phyloP scores from a whole-genome alignment of 148 eudicot species.

The Camellia japonica region DNA sequence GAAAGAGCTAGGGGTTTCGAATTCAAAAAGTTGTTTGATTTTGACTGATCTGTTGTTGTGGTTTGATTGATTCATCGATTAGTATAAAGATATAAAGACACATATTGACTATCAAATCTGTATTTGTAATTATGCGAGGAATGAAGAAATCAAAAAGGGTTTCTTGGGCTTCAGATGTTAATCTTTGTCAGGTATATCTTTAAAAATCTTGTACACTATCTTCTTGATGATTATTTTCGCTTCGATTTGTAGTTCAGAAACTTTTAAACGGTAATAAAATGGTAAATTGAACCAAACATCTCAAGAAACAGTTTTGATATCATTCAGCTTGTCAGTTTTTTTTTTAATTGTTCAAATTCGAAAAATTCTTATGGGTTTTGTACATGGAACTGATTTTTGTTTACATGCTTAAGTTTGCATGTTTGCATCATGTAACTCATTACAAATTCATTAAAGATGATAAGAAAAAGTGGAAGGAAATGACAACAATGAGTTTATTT shows the following conservation, averaged over 20 bases:
- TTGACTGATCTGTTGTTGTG: not conserved
- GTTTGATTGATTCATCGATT: constrained; percentile 4
- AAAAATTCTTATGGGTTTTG: not conserved
- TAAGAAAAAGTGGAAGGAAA: not conserved
- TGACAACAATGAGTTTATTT: not conserved
- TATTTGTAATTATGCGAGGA: constrained; percentile 53
- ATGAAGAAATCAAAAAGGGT: constrained; percentile 72
- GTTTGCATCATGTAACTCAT: not conserved
- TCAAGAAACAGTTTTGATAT: not conserved
- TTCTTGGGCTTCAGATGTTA: constrained; percentile 66
- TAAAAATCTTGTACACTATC: not conserved
- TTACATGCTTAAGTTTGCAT: too few species aligned
- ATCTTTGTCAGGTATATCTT: constrained; percentile 73
- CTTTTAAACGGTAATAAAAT: not conserved
- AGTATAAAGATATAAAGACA: not conserved
- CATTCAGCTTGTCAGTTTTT: not conserved
- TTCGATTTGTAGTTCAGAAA: not conserved
- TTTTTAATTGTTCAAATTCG: not conserved
- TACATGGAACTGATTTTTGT: not conserved
- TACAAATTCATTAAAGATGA: not conserved
- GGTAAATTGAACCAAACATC: not conserved
- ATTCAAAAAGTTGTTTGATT: not conserved
- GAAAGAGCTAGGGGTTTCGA: not conserved
- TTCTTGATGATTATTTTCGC: not conserved
- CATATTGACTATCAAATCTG: constrained; percentile 13